A percentile compares a stretch with the other conserved stretches of the same genome.
These are phyloP conservation scores for Stephanodiscus triporus DNA, from an alignment of 108 stramenopile species.

Conservation along the genomic window DNA sequence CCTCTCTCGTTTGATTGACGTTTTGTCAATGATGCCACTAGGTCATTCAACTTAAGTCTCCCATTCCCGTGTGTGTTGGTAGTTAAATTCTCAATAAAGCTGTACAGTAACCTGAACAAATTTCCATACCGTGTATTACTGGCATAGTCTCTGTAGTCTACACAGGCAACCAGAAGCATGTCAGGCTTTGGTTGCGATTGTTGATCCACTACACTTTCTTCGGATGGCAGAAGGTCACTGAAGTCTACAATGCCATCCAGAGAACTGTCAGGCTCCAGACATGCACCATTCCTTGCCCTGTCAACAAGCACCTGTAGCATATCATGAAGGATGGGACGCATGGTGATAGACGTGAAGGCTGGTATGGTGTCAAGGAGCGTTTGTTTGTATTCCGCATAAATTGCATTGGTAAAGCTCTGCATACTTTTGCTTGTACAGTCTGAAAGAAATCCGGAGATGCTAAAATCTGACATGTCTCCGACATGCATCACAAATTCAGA, in stretches of 20 bases:
- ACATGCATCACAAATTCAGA: constrained; percentile 41
- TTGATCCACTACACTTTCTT: constrained; percentile 27
- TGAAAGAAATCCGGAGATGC: constrained; percentile 43
- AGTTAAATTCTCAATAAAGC: constrained; percentile 33
- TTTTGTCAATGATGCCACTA: constrained; percentile 36
- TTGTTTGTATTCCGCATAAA: constrained; percentile 42
- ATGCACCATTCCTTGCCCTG: constrained; percentile 29
- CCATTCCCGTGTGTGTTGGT: constrained; percentile 22
- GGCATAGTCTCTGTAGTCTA: constrained; percentile 46
- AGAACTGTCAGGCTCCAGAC: constrained; percentile 18
- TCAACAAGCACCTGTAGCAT: constrained; percentile 42
- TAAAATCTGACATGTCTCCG: constrained; percentile 43
- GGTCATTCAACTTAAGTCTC: constrained; percentile 33
- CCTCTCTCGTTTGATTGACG: constrained; percentile 32
- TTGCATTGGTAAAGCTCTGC: constrained; percentile 27
- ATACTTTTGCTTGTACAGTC: constrained; percentile 28
- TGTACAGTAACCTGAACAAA: constrained; percentile 34
- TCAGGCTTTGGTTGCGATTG: too few relatives aligned
- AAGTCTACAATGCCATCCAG: constrained; percentile 41
- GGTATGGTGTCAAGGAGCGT: constrained; percentile 37
- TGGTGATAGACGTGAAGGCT: constrained; percentile 30
- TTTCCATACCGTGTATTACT: constrained; percentile 35
- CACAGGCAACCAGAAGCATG: constrained; percentile 10
- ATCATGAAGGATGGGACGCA: constrained; percentile 41
- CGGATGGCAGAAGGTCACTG: constrained; percentile 40